Evolutionary conservation across 768 basidiomycete genomes (phyloP).

Genomic region (Baorangia bicolor): DNA sequence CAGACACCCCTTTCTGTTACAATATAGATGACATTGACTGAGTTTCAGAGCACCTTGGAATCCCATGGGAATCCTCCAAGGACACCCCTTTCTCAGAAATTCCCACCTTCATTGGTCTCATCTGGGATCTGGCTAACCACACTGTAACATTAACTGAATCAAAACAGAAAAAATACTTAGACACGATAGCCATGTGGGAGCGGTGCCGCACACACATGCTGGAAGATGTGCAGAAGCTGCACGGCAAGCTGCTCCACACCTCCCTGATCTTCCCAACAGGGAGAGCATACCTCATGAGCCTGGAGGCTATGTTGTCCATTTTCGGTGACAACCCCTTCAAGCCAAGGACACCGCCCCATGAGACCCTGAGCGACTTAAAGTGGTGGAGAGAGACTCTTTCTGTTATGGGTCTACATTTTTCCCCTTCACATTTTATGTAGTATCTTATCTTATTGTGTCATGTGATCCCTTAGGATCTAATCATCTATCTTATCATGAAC

Average conservation of each 20-base stretch:
- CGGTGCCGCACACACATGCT: not conserved
- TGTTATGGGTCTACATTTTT: too few relatives aligned
- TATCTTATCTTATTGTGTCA: too few relatives aligned
- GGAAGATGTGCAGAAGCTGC: not conserved
- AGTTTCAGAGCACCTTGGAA: not conserved
- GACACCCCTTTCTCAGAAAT: too few relatives aligned
- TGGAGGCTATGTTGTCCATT: too few relatives aligned
- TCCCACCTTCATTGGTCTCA: slow-evolving; percentile 28
- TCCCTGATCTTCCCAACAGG: slow-evolving; percentile 29
- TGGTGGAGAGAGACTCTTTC: not conserved
- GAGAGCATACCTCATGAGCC: slow-evolving; percentile 39
- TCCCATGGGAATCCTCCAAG: not conserved
- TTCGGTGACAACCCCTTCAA: slow-evolving; percentile 30
- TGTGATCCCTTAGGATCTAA: too few relatives aligned
- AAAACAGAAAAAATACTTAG: too few relatives aligned
- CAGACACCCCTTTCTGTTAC: not conserved
- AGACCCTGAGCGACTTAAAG: fast-evolving
- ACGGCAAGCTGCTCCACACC: slow-evolving; percentile 5
- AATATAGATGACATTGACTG: not conserved
- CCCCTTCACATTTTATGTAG: too few relatives aligned
- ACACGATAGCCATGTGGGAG: too few relatives aligned
- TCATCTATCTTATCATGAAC: too few relatives aligned
- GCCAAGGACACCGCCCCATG: slow-evolving; percentile 8
- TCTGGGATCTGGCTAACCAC: slow-evolving; percentile 23
- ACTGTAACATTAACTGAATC: too few relatives aligned